Percentiles rank a stretch among this genome's conserved stretches.
phyloP scores from a whole-genome alignment of 2,329 filamentous ascomycete genomes.

The Talaromyces pinophilus region DNA sequence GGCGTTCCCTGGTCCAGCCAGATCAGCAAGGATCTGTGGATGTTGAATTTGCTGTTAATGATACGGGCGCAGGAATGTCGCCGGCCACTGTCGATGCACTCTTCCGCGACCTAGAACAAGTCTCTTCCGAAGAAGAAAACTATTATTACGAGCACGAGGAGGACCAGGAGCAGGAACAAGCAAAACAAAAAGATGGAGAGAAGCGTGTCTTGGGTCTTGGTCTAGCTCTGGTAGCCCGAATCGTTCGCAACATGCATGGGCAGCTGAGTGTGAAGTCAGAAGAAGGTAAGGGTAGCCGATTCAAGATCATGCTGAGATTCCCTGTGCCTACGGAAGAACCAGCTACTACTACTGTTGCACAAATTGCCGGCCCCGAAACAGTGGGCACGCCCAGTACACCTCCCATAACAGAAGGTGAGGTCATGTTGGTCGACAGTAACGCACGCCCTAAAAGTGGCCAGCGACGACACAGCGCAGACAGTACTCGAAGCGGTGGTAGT shows the following conservation, averaged over 20 bases:
- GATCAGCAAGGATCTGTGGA: constrained; percentile 56
- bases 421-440: constrained; percentile 40
- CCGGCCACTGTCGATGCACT: constrained; percentile 58
- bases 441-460: constrained; percentile 22
- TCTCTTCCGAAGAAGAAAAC: constrained; percentile 58
- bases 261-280: constrained; percentile 83
- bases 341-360: background rate
- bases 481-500: constrained; percentile 37
- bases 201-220: constrained; percentile 71
- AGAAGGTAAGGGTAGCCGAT: constrained; percentile 76
- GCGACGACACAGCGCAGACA: constrained; percentile 31
- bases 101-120: constrained; percentile 67
- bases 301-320: constrained; percentile 78
- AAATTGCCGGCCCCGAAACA: constrained; percentile 28
- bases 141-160: constrained; percentile 25
- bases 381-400: constrained; percentile 32
- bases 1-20: constrained; percentile 51
- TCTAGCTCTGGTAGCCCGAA: constrained; percentile 82
- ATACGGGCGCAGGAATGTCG: constrained; percentile 70
- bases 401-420: constrained; percentile 37
- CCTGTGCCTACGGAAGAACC: constrained; percentile 55
- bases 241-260: constrained; percentile 86
- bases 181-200: constrained; percentile 30
- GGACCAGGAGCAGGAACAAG: constrained; percentile 34
- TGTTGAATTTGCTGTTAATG: constrained; percentile 73